Percentiles rank a stretch among this genome's conserved stretches.
These are phyloP conservation scores for Rheum nobile DNA, from an alignment of 148 eudicot genomes.

Conservation along the genomic window DNA sequence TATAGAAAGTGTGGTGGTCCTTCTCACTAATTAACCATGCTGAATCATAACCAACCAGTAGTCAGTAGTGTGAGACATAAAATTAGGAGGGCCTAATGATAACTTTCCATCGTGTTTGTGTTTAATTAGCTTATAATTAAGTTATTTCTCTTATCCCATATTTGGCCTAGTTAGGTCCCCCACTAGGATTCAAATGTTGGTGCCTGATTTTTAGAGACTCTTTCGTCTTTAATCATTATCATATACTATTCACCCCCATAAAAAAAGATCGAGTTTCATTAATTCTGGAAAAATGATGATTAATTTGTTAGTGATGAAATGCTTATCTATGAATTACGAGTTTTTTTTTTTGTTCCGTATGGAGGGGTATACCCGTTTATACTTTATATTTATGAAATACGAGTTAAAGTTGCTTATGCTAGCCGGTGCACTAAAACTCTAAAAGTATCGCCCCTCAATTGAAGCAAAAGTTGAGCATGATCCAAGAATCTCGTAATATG, in stretches of 20 bases:
- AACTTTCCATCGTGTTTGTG: not conserved
- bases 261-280: not conserved
- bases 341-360: too few species aligned
- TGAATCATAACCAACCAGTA: not conserved
- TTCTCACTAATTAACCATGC: not conserved
- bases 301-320: not conserved
- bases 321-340: too few species aligned
- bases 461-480: conserved; percentile 1
- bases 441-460: conserved; percentile 5
- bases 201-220: not conserved
- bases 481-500: conserved; percentile 8
- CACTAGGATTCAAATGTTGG: not conserved
- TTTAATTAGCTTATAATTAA: not conserved
- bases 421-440: conserved; percentile 3
- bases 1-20: not conserved
- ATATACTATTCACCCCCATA: not conserved
- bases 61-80: not conserved
- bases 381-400: not conserved
- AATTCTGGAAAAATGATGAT: not conserved
- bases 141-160: not conserved
- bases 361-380: too few species aligned
- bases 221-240: not conserved
- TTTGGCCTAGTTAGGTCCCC: not conserved
- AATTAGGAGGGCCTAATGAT: not conserved
- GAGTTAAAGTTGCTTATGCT: not conserved